Evolutionary conservation across 495 filamentous ascomycete genomes (phyloP), one percentile per base, ranked within the genome.

Genomic region (Staphylotrichum longicolle): DNA sequence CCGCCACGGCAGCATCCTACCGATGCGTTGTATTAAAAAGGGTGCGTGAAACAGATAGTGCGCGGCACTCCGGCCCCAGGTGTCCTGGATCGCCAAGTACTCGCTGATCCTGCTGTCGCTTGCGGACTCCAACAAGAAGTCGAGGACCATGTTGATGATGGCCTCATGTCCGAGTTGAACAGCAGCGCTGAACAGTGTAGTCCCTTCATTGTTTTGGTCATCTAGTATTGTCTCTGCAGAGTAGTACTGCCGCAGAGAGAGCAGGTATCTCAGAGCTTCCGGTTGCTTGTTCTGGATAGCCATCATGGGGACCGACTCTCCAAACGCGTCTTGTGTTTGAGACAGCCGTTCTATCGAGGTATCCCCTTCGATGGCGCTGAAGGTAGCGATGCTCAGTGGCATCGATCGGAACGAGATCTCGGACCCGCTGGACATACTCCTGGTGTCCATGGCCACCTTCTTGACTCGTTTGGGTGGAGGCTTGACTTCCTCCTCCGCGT

Each of bases 1-100:
- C 52, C 85, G 82, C 95, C 95, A 99, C 8, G 93, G 91, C 50
- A 98, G 74, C 67, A 93, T 71, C 32, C 80, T 78, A 12, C 91
- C 91, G 48, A 98, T 83, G 48, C 83, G 79, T 33, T 76, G 75
- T 68, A 98, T 90, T 39, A 98, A 77, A 30, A 84, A 82, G 4
- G 93, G 94, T 4, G 90, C 86, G 70, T 93, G 91, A 76, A 98
- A 99, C n/a, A 99, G 78, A 69, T 98, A 99, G 74, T 99, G 95
- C 3, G 86, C 93, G 45, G 89, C 86, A 45, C 92, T 96, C 42
- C 95, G 86, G 35, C 94, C 95, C 73, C 91, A 85, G 44, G 79
- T 84, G 69, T 99, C 95, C 59, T 92, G 86, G 58, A 82, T 79
- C 32, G 82, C 77, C 60, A 98, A 74, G 71, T 98, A 98, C 6